Conservation (phyloP, 2,329 filamentous ascomycete genomes). For the Aspergillus sp. region DNA sequence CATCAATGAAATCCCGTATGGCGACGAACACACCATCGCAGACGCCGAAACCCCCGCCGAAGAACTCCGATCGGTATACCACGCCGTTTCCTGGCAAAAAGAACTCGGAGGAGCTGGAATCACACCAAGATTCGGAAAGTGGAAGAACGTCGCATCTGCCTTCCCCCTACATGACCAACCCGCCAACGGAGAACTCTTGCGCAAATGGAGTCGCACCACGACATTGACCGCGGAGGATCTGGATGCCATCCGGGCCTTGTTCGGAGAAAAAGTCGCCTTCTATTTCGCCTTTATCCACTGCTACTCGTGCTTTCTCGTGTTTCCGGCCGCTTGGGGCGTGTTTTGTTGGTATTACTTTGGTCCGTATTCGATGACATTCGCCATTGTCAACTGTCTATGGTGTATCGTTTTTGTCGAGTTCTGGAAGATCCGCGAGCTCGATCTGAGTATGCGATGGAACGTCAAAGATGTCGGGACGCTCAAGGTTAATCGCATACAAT, state of each 20-base stretch:
- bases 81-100: slow-evolving; percentile 67
- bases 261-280: slow-evolving; percentile 81
- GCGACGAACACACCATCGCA: slow-evolving; percentile 62
- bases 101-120: slow-evolving; percentile 75
- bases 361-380: slow-evolving; percentile 75
- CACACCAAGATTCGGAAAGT: slow-evolving; percentile 60
- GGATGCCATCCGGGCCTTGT: slow-evolving; percentile 67
- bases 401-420: slow-evolving; percentile 85
- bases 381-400: slow-evolving; percentile 74
- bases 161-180: slow-evolving; percentile 73
- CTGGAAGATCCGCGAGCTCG: slow-evolving; percentile 89
- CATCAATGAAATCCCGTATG: slow-evolving; percentile 66
- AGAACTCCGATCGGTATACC: slow-evolving; percentile 77
- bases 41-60: slow-evolving; percentile 84
- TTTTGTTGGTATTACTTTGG: slow-evolving; percentile 75
- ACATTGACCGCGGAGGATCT: slow-evolving; percentile 61
- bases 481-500: slow-evolving; percentile 69
- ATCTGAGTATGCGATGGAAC: slow-evolving; percentile 81
- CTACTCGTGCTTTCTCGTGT: slow-evolving; percentile 80
- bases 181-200: slow-evolving; percentile 70
- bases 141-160: slow-evolving; percentile 54
- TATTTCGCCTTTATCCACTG: slow-evolving; percentile 93
- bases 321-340: slow-evolving; percentile 72
- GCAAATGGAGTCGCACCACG: slow-evolving; percentile 60
- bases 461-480: slow-evolving; percentile 78